Evolutionary conservation across 441 rosid genomes (phyloP), one percentile per base, ranked within the genome.

Genomic region (Jatropha podagrica): DNA sequence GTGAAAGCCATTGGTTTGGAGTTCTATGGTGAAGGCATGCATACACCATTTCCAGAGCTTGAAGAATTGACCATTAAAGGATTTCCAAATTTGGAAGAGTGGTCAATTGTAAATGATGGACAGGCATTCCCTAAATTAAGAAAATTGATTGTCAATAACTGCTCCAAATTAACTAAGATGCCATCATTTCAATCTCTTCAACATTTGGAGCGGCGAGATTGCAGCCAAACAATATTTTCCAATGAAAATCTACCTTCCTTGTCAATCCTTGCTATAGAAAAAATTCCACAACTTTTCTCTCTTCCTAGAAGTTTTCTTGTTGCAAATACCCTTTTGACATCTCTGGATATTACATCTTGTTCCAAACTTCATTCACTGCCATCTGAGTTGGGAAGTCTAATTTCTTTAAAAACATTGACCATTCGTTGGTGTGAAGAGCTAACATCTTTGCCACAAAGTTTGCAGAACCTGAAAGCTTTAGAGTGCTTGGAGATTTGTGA

Each of bases 401-500:
- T 61, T 9, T 63, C 27, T 59, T 69, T 78, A 2, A 65, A 73
- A 64, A 72, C 84, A 32, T 61, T 82, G 51, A 52, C 60, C 7
- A 73, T 76, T 65, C 67, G 64, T 1, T 78, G 78, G 82, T 78
- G 80, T 40, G 73, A 72, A 38, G n/a, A 75, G 66, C 78, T 81
- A 10, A 20, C 38, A 17, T 41, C 40, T 58, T 41, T 78, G 71
- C 77, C 80, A 44, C 71, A 42, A 5, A 73, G 65, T 12, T 68
- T 81, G 13, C 68, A 55, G 41, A 59, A 82, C 52, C 80, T 78
- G 58, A 65, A 11, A 26, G 48, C 77, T 5, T 65, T 82, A 48
- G 84, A 82, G 73, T 65, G 51, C n/a, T 38, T 82, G 75, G 82
- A 82, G 52, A 65, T 81, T 40, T 59, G 44, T n/a, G 78, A 78